Base-by-base conservation (phyloP, 2,329 filamentous ascomycete species). In the Hypoxylon sp. region DNA sequence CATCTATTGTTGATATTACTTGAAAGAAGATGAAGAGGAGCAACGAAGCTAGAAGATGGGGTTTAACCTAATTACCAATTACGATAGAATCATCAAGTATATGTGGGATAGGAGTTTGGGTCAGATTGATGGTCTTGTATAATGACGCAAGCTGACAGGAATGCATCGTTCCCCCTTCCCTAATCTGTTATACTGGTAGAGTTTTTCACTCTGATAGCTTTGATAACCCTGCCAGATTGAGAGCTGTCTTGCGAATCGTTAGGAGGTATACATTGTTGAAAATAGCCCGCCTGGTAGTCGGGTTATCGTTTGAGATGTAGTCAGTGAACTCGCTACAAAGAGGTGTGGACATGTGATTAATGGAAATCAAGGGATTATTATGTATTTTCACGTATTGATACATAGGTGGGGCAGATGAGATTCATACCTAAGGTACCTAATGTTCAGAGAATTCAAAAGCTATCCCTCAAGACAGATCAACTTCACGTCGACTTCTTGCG, bases 401-500 rank as follows among this genome's bases (percentile, higher is more conserved):
- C 25, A 27, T 6, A 6, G 6, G 25, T 6, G 6, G 25, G 6
- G 25, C n/a, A n/a, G n/a, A n/a, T n/a, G n/a, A n/a, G n/a, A n/a
- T n/a, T n/a, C n/a, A n/a, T n/a, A n/a, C n/a, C n/a, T n/a, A 9
- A 9, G 29, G 7, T 30, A 30, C 27, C 27, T 29, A 29, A 29
- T 29, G 29, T n/a, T n/a, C n/a, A n/a, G n/a, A n/a, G n/a, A n/a
- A n/a, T n/a, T n/a, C n/a, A n/a, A n/a, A n/a, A n/a, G n/a, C n/a
- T n/a, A 37, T 14, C 23, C 23, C 21, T 64, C 63, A 79, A 11
- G 71, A 71, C 43, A 83, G 71, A 1, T 71, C 70, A 5, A 86
- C 78, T 63, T 86, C 82, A 64, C 76, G 80, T 3, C 82, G 82
- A 0, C 77, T 81, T 75, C 78, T 80, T 0, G 83, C 82, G 50